A percentile compares a stretch with the other conserved stretches of the same genome.
Conservation (phyloP, 1,284 basidiomycete species). For the Trametes versicolor region DNA sequence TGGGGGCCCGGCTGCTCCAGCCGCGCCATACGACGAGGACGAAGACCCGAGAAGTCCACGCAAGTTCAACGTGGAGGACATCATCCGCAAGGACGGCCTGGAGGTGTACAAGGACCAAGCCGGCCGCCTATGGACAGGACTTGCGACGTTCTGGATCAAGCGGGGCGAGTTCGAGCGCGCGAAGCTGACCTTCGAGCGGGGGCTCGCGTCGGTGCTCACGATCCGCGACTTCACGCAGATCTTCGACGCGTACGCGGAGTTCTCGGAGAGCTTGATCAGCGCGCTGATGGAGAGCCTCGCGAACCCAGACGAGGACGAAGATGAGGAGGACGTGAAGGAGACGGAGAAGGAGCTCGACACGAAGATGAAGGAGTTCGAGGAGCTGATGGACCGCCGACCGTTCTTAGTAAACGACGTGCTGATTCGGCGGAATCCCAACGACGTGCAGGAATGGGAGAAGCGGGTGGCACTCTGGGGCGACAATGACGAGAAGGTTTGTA, state of each 20-base stretch:
- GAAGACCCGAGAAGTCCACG: conserved; percentile 79
- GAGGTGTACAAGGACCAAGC: conserved; percentile 95
- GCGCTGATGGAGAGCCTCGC: conserved; percentile 91
- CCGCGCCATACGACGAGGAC: conserved; percentile 76
- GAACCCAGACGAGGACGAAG: conserved; percentile 72
- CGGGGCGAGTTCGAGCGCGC: conserved; percentile 94
- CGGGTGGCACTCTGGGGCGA: conserved; percentile 93
- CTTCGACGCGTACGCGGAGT: conserved; percentile 97
- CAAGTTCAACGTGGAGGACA: conserved; percentile 89
- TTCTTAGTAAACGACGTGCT: conserved; percentile 98
- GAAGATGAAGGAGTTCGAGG: conserved; percentile 94
- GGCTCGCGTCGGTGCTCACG: conserved; percentile 87
- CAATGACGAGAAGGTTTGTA: conserved; percentile 86
- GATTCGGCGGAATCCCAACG: conserved; percentile 93
- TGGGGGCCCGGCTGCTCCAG: conserved; percentile 72
- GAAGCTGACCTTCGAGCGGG: conserved; percentile 88
- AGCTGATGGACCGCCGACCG: conserved; percentile 93
- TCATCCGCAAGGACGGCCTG: conserved; percentile 89
- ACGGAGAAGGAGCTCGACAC: conserved; percentile 89
- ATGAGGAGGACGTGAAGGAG: conserved; percentile 82
- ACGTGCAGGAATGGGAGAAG: conserved; percentile 99
- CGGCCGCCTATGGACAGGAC: conserved; percentile 94
- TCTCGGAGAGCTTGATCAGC: conserved; percentile 91
- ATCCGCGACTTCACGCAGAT: conserved; percentile 98
- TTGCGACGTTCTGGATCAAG: conserved; percentile 99